Evolutionary conservation across 2,329 filamentous ascomycete genomes (phyloP).

Genomic region (Madurella mycetomatis): DNA sequence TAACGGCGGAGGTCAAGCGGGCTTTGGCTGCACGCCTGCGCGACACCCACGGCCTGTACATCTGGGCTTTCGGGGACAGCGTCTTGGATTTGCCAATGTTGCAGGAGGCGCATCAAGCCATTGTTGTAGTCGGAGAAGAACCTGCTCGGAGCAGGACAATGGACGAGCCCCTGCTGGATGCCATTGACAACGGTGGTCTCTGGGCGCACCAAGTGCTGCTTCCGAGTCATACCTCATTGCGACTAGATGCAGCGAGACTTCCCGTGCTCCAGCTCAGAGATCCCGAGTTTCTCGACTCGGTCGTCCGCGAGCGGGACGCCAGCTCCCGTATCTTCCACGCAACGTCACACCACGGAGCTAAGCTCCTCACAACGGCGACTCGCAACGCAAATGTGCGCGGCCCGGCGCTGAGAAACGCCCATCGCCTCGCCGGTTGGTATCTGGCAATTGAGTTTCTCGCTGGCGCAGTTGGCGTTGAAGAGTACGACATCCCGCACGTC

Average conservation of each 20-base stretch:
- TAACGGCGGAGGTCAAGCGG: slow-evolving; percentile 49
- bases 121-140: slow-evolving; percentile 52
- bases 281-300: background rate
- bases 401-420: slow-evolving; percentile 43
- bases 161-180: slow-evolving; percentile 40
- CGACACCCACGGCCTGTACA: slow-evolving; percentile 31
- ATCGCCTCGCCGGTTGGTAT: slow-evolving; percentile 48
- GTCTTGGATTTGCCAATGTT: slow-evolving; percentile 56
- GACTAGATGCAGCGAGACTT: slow-evolving; percentile 40
- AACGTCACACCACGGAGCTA: slow-evolving; percentile 40
- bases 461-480: slow-evolving; percentile 46
- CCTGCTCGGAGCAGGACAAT: slow-evolving; percentile 46
- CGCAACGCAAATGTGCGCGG: slow-evolving; percentile 46
- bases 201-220: slow-evolving; percentile 44
- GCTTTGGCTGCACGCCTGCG: slow-evolving; percentile 41
- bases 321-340: slow-evolving; percentile 37
- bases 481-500: slow-evolving; percentile 47
- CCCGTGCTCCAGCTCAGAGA: slow-evolving; percentile 37
- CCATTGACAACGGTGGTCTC: slow-evolving; percentile 39
- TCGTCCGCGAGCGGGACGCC: background rate
- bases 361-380: slow-evolving; percentile 50
- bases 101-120: slow-evolving; percentile 44
- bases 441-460: slow-evolving; percentile 47
- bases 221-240: slow-evolving; percentile 35
- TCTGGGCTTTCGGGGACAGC: slow-evolving; percentile 59